These are phyloP conservation scores for Amauroascus niger DNA, from an alignment of 2,329 filamentous ascomycete genomes.

Conservation along the genomic window DNA sequence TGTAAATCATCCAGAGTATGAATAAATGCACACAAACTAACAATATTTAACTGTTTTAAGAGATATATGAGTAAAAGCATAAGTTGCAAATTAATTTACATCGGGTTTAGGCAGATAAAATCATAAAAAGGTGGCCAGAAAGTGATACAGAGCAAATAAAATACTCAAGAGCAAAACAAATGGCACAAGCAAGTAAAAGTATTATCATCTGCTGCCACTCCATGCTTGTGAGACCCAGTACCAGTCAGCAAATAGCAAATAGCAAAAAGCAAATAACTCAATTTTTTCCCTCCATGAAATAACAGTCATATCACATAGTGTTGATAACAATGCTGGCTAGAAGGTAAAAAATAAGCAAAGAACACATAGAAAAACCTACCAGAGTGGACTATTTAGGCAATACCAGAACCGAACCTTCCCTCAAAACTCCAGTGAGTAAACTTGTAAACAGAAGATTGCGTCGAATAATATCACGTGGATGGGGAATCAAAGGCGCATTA, in stretches of 20 bases:
- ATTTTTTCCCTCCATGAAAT: neutral
- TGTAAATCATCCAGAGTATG: too few relatives aligned
- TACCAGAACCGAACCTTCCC: neutral
- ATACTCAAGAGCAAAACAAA: neutral
- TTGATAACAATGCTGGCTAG: conserved; percentile 3
- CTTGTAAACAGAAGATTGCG: neutral
- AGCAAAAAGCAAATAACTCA: too few relatives aligned
- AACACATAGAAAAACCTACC: neutral
- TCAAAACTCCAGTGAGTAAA: neutral
- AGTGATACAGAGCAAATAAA: too few relatives aligned
- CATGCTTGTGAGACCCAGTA: conserved; percentile 1
- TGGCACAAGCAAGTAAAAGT: neutral
- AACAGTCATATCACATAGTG: neutral
- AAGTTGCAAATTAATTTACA: neutral
- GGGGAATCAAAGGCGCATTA: neutral
- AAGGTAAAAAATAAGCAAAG: neutral
- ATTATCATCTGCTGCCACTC: neutral
- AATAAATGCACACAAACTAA: too few relatives aligned
- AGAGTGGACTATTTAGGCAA: conserved; percentile 1
- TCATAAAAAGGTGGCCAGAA: neutral
- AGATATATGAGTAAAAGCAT: too few relatives aligned
- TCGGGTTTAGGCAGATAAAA: neutral
- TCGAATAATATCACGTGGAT: neutral
- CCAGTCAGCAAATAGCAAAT: conserved; percentile 1
- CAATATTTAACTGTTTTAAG: too few relatives aligned